Evolutionary conservation across 2,329 filamentous ascomycete species (phyloP), one percentile per base, ranked within the genome.

Genomic region (Apiospora sp.): DNA sequence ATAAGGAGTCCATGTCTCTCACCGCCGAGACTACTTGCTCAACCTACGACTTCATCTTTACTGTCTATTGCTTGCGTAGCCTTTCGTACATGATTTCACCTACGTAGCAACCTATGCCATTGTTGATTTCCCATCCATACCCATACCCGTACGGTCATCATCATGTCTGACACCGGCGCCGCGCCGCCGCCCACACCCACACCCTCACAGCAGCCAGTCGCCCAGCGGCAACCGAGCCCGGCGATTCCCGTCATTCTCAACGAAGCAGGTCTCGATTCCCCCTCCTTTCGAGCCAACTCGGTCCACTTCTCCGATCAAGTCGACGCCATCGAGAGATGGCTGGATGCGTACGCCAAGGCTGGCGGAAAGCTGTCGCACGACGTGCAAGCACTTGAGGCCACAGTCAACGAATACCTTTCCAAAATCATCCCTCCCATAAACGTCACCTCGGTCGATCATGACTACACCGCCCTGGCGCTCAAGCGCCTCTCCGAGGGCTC

Each of bases 181-280:
- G 72, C 75, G 34, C 37, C 74, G 68, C 74, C 75, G 74, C 73
- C 76, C 51, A 77, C 77, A 10, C 73, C 76, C 12, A 76, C 77
- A 10, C 73, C 76, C 14, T 30, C 72, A 10, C 71, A 75, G 27
- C 54, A 75, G 24, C 54, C 69, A 24, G 70, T 73, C 51, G 69
- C 71, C n/a, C 44, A 75, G 27, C 80, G 77, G 58, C 77, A 76
- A 71, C 71, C 78, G 70, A 82, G 81, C 74, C 84, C 86, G 48
- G 83, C 85, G 44, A 86, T 90, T 72, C 94, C 96, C 64, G 95
- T 98, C 48, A 92, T 92, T 74, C 89, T 98, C 77, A 96, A 96
- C 84, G 96, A 99, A 88, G 96, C 96, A 69, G 93, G 95, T 27
- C 93, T 98, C 85, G 96, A 99, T 84, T 98, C 95, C 51, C 96